Conservation (phyloP, 1,284 basidiomycete genomes). For the Microstroma glucosiphilum region DNA sequence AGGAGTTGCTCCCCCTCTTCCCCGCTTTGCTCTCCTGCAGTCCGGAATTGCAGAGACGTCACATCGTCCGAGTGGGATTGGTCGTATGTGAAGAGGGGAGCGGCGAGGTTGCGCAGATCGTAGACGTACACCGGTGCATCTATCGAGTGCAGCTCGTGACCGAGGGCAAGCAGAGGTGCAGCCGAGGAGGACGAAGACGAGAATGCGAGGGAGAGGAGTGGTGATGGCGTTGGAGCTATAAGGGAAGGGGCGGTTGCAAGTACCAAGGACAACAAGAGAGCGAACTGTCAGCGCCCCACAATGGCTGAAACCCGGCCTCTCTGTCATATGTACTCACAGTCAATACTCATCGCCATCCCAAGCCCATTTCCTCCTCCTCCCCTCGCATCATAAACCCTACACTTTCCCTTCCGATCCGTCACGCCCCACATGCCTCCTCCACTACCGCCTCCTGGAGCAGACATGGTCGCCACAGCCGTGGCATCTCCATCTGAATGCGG, state of each 20-base stretch:
- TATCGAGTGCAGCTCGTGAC: constrained; percentile 3
- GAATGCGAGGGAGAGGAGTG: constrained; percentile 5
- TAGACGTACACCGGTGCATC: constrained; percentile 4
- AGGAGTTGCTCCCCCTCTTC: constrained; percentile 17
- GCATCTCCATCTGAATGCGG: neutral
- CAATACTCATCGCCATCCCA: too few species aligned
- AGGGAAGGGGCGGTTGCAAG: too few species aligned
- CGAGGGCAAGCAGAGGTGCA: constrained; percentile 2
- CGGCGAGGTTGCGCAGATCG: constrained; percentile 24
- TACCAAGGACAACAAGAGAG: too few species aligned
- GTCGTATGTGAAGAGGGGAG: constrained; percentile 35
- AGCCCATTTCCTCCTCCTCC: neutral
- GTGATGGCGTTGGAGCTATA: neutral
- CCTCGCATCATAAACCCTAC: neutral
- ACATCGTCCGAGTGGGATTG: constrained; percentile 48
- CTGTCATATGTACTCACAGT: too few species aligned
- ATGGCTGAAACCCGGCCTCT: too few species aligned
- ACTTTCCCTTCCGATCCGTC: neutral
- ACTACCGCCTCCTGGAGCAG: neutral
- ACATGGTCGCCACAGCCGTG: neutral
- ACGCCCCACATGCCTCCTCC: neutral
- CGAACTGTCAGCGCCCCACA: too few species aligned
- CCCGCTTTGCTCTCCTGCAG: constrained; percentile 9
- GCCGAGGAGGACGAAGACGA: neutral
- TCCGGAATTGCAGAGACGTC: constrained; percentile 36